Evolutionary conservation across 208 protist genomes (phyloP).

Genomic region (Angomonas ambiguus): DNA sequence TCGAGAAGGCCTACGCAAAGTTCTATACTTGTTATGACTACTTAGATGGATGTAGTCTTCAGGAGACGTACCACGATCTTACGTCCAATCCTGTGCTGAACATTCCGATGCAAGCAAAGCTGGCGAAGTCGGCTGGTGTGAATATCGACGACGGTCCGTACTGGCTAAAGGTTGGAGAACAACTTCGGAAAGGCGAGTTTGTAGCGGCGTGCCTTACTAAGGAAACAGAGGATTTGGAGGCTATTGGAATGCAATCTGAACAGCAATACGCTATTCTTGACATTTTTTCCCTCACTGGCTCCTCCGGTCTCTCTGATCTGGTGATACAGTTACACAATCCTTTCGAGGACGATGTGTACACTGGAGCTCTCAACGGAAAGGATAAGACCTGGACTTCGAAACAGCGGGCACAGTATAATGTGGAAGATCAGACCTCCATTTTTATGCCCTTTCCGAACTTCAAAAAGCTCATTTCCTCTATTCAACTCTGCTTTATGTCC

Average conservation of each 20-base stretch:
- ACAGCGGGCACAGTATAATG: constrained; percentile 30
- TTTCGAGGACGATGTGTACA: constrained; percentile 66
- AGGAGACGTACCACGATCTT: constrained; percentile 75
- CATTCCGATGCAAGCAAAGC: constrained; percentile 52
- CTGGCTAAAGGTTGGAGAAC: constrained; percentile 40
- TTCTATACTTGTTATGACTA: constrained; percentile 75
- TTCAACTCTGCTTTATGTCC: constrained; percentile 61
- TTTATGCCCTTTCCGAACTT: constrained; percentile 56
- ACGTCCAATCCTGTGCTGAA: constrained; percentile 74
- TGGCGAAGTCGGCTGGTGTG: constrained; percentile 50
- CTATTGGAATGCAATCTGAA: constrained; percentile 58
- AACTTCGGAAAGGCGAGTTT: constrained; percentile 43
- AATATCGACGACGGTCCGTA: constrained; percentile 39
- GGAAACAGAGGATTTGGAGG: constrained; percentile 19
- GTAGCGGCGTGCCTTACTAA: constrained; percentile 45
- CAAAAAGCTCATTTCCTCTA: constrained; percentile 33
- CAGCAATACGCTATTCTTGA: constrained; percentile 63
- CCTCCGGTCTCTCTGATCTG: constrained; percentile 38
- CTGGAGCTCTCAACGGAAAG: constrained; percentile 43
- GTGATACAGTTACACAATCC: constrained; percentile 65
- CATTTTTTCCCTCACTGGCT: constrained; percentile 52
- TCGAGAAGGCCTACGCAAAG: constrained; percentile 91
- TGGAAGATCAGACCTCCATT: constrained; percentile 48
- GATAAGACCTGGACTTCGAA: constrained; percentile 49
- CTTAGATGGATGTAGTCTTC: constrained; percentile 69